Evolutionary conservation across 495 filamentous ascomycete genomes (phyloP).

Genomic region (Lentithecium fluviatile): DNA sequence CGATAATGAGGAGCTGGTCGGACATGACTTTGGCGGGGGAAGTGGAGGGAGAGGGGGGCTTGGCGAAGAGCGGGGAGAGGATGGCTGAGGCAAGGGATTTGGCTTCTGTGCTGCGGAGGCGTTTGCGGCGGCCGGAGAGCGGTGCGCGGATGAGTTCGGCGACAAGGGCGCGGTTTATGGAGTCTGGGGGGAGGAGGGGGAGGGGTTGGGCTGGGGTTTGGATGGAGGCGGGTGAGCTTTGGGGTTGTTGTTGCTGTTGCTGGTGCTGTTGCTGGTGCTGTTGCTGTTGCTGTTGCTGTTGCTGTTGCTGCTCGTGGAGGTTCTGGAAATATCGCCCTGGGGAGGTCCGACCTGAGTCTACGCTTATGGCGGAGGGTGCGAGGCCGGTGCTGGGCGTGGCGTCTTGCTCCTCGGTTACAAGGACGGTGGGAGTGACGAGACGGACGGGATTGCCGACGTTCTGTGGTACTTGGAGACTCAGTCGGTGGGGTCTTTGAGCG

Average conservation of each 20-base stretch:
- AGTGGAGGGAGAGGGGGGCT: slow-evolving; percentile 17
- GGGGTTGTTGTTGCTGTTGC: neutral
- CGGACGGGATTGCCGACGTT: slow-evolving; percentile 71
- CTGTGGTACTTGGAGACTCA: slow-evolving; percentile 80
- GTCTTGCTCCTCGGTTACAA: slow-evolving; percentile 64
- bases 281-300: neutral
- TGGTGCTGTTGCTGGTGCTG: neutral
- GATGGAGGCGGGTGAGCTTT: slow-evolving; percentile 1
- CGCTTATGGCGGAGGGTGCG: slow-evolving; percentile 36
- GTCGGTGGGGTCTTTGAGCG: slow-evolving; percentile 52
- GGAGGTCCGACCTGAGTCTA: slow-evolving; percentile 38
- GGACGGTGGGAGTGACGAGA: slow-evolving; percentile 70
- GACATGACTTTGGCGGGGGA: slow-evolving; percentile 17
- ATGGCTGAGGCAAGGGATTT: slow-evolving; percentile 42
- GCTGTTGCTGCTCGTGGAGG: neutral
- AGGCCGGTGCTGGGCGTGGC: slow-evolving; percentile 17
- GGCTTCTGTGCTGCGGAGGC: slow-evolving; percentile 43
- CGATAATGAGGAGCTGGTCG: slow-evolving; percentile 36
- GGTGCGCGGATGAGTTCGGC: slow-evolving; percentile 42
- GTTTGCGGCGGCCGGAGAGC: slow-evolving; percentile 37
- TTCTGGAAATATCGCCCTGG: slow-evolving; percentile 31
- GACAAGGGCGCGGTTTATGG: slow-evolving; percentile 41
- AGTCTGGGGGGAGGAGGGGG: slow-evolving; percentile 17
- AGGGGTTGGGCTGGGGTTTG: neutral
- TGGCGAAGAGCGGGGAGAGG: slow-evolving; percentile 32